Conservation (phyloP, 1,284 basidiomycete genomes). For the Blastosporella zonata region DNA sequence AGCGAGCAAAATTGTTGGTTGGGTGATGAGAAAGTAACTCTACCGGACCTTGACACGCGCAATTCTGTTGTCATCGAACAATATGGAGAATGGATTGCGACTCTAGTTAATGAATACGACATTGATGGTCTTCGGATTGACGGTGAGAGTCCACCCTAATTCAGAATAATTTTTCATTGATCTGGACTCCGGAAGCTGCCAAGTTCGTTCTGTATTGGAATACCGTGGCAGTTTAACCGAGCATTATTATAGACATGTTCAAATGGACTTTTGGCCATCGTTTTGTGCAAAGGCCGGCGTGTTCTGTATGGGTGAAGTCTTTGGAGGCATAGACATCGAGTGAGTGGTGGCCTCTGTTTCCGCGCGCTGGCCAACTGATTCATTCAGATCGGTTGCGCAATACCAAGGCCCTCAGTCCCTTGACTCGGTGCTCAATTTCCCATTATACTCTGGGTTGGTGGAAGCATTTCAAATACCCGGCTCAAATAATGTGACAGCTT, state of each 20-base stretch:
- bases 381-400: slow-evolving; percentile 32
- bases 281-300: slow-evolving; percentile 74
- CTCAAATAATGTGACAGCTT: slow-evolving; percentile 55
- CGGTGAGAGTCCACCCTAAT: slow-evolving; percentile 32
- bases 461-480: slow-evolving; percentile 64
- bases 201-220: slow-evolving; percentile 44
- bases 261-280: slow-evolving; percentile 62
- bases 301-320: slow-evolving; percentile 84
- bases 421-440: slow-evolving; percentile 70
- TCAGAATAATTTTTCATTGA: slow-evolving; percentile 2
- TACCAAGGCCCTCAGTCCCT: slow-evolving; percentile 51
- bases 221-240: slow-evolving; percentile 6
- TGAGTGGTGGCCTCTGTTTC: slow-evolving; percentile 28
- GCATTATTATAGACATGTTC: slow-evolving; percentile 48
- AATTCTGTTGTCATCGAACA: slow-evolving; percentile 52
- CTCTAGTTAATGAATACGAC: slow-evolving; percentile 58
- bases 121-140: slow-evolving; percentile 79
- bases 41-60: slow-evolving; percentile 74
- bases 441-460: slow-evolving; percentile 65
- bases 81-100: slow-evolving; percentile 61
- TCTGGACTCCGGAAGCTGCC: slow-evolving; percentile 41
- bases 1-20: slow-evolving; percentile 75
- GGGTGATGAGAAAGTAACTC: slow-evolving; percentile 62
- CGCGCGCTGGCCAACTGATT: neutral
- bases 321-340: slow-evolving; percentile 50